A percentile compares a stretch with the other conserved stretches of the same genome.
Evolutionary conservation across 2,329 filamentous ascomycete genomes (phyloP).

Genomic region (Colletotrichum sp.): DNA sequence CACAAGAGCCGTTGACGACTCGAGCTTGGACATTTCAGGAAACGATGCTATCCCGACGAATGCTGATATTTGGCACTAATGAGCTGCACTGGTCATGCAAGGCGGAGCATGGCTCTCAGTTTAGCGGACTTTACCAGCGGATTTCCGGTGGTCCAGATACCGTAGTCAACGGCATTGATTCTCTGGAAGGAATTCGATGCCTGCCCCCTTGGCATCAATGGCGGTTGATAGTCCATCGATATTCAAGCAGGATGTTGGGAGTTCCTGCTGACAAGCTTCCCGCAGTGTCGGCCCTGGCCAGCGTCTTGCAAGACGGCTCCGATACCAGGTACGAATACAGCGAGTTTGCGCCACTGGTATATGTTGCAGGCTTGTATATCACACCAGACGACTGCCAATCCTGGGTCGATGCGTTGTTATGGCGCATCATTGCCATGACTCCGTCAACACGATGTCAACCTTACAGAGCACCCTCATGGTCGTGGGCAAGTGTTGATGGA

Average conservation of each 20-base stretch:
- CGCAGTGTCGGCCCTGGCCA: neutral
- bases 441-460: neutral
- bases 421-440: fast-evolving
- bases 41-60: neutral
- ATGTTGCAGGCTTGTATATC: neutral
- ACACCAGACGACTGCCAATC: neutral
- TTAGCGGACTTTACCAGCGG: fast-evolving
- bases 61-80: neutral
- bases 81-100: neutral
- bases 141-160: neutral
- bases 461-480: neutral
- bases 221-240: too few relatives aligned
- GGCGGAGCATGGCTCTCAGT: neutral
- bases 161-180: too few relatives aligned
- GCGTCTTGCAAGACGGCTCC: neutral
- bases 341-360: neutral
- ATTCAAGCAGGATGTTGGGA: too few relatives aligned
- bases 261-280: neutral
- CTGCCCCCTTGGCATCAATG: too few relatives aligned
- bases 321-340: too few relatives aligned
- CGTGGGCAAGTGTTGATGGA: neutral
- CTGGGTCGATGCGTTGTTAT: neutral
- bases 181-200: too few relatives aligned
- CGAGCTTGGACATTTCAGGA: neutral
- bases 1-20: fast-evolving